These are phyloP conservation scores for Drechslerella dactyloides DNA, from an alignment of 2,329 filamentous ascomycete genomes.

Conservation along the genomic window DNA sequence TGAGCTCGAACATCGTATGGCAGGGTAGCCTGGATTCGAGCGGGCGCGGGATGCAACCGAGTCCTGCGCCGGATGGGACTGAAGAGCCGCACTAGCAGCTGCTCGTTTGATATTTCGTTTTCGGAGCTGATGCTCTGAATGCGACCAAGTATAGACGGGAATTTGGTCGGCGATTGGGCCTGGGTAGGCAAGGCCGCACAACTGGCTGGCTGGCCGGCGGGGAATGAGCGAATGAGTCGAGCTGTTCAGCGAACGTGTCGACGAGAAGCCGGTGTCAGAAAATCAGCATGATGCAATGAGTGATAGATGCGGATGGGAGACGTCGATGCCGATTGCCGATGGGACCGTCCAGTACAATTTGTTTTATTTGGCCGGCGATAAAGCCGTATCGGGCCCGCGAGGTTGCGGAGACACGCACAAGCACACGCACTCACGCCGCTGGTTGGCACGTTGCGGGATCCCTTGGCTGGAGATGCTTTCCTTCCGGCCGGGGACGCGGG, in stretches of 20 bases:
- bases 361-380: conserved; percentile 23
- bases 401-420: conserved; percentile 19
- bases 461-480: conserved; percentile 34
- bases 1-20: conserved; percentile 36
- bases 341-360: not conserved
- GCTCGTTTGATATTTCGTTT: not conserved
- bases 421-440: not conserved
- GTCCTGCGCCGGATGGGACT: not conserved
- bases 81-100: too few relatives aligned
- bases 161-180: too few relatives aligned
- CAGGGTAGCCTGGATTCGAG: not conserved
- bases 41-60: not conserved
- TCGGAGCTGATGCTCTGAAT: not conserved
- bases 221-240: conserved; percentile 20
- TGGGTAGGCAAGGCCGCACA: not conserved
- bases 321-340: conserved; percentile 11
- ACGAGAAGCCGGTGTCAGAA: conserved; percentile 37
- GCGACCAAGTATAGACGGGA: not conserved
- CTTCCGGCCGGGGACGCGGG: conserved; percentile 3
- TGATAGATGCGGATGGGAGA: not conserved
- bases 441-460: conserved; percentile 21
- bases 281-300: conserved; percentile 45
- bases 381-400: conserved; percentile 13
- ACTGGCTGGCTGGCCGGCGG: not conserved
- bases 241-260: conserved; percentile 50